Percentiles rank a stretch among this genome's conserved stretches.
Conservation (phyloP, 257 asterid species). For the Scutellaria galericulata region DNA sequence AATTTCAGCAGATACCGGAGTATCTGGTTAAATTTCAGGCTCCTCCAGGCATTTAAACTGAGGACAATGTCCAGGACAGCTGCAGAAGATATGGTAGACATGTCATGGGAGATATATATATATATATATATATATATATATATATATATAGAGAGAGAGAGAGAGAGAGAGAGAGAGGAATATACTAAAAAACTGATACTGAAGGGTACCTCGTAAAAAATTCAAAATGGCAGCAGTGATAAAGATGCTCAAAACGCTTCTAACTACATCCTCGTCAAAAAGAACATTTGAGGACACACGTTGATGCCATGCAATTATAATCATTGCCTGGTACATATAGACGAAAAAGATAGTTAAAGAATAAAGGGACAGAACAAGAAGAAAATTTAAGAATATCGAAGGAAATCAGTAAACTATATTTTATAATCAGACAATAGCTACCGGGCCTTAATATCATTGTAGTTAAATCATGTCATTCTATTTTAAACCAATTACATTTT, state of each 20-base stretch:
- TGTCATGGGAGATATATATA: too few species aligned
- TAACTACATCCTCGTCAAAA: constrained; percentile 68
- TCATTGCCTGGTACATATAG: constrained; percentile 72
- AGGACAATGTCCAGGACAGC: constrained; percentile 85
- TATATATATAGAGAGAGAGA: background rate
- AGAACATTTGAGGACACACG: constrained; percentile 57
- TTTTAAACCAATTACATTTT: background rate
- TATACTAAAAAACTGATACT: constrained; percentile 6
- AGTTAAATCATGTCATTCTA: too few species aligned
- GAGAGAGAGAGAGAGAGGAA: background rate
- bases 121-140: too few species aligned
- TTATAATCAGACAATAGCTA: background rate
- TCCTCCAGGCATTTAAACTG: constrained; percentile 82
- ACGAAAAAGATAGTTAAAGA: constrained; percentile 22
- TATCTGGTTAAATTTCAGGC: constrained; percentile 79
- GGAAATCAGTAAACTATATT: constrained; percentile 16
- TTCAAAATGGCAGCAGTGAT: constrained; percentile 92
- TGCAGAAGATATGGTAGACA: constrained; percentile 48
- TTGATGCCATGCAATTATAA: constrained; percentile 90
- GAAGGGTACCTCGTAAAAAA: constrained; percentile 74
- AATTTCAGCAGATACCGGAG: constrained; percentile 89
- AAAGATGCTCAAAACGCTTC: constrained; percentile 85
- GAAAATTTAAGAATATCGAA: background rate
- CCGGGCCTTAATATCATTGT: too few species aligned
- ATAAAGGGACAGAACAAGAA: constrained; percentile 21